Percentiles rank a stretch among this genome's conserved stretches.
phyloP scores from a whole-genome alignment of 1,284 basidiomycete species.

The Malassezia dermatis region DNA sequence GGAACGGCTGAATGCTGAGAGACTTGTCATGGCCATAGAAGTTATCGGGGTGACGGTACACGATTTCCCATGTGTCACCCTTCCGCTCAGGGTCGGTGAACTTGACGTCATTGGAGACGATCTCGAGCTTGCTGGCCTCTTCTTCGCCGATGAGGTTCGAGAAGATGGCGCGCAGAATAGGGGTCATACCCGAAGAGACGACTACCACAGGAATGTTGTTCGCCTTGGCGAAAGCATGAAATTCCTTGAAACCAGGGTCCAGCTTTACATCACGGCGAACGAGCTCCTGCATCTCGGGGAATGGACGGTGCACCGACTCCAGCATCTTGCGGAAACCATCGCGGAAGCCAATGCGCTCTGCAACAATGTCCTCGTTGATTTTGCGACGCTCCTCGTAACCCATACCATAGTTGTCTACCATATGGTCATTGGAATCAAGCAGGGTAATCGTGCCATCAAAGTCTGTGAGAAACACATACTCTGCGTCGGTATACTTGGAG shows the following conservation, averaged over 20 bases:
- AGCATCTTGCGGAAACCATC: conserved; percentile 46
- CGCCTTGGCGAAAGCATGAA: conserved; percentile 43
- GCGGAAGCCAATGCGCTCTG: conserved; percentile 39
- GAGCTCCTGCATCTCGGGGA: conserved; percentile 42
- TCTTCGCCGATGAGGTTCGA: conserved; percentile 46
- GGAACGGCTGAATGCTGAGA: conserved; percentile 43
- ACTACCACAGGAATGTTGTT: conserved; percentile 45
- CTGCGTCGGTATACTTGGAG: conserved; percentile 37
- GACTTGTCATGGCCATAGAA: conserved; percentile 46
- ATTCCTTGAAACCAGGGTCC: conserved; percentile 48
- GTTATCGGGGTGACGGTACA: conserved; percentile 47
- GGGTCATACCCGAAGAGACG: conserved; percentile 45
- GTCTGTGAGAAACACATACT: conserved; percentile 45
- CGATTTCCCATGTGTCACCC: conserved; percentile 42
- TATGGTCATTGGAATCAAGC: conserved; percentile 47
- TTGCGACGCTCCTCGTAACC: conserved; percentile 46
- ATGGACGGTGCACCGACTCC: conserved; percentile 40
- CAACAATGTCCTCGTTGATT: conserved; percentile 45
- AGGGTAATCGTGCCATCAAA: conserved; percentile 45
- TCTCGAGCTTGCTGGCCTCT: conserved; percentile 43
- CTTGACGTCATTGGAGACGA: conserved; percentile 46
- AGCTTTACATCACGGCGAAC: conserved; percentile 41
- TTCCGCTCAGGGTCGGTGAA: conserved; percentile 43
- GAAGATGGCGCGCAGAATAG: conserved; percentile 45
- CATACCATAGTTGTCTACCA: conserved; percentile 47